Percentiles rank a stretch among this genome's conserved stretches.
Conservation (phyloP, 495 filamentous ascomycete genomes). For the Chaetomidium leptoderma region DNA sequence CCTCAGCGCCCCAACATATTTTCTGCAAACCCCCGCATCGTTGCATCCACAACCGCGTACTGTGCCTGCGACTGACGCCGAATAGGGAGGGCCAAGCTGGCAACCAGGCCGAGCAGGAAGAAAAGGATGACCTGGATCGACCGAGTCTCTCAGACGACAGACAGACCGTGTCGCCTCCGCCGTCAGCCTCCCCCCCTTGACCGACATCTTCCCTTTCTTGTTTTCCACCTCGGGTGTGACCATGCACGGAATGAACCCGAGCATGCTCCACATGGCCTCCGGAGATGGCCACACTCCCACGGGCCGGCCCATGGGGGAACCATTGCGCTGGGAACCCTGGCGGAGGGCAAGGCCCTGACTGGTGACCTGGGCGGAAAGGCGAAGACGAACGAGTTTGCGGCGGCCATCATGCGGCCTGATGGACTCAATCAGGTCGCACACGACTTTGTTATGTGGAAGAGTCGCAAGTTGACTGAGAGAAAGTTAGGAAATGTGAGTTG, state of each 20-base stretch:
- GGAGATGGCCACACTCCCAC: too few species aligned
- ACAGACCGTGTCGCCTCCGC: neutral
- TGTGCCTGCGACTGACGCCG: neutral
- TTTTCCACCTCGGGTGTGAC: too few species aligned
- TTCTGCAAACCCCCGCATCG: too few species aligned
- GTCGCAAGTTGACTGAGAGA: too few species aligned
- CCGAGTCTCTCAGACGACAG: neutral
- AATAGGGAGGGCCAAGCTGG: slow-evolving; percentile 7
- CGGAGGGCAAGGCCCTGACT: slow-evolving; percentile 92
- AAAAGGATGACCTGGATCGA: slow-evolving; percentile 9
- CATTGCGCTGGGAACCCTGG: too few species aligned
- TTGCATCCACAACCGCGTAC: neutral
- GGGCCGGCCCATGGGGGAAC: too few species aligned
- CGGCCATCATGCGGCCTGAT: slow-evolving; percentile 94
- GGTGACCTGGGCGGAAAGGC: slow-evolving; percentile 92
- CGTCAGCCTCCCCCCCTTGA: neutral
- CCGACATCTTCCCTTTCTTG: neutral
- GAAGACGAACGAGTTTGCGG: slow-evolving; percentile 86
- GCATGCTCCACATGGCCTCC: too few species aligned
- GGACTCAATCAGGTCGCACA: too few species aligned
- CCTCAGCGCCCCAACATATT: too few species aligned
- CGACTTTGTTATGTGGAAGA: too few species aligned
- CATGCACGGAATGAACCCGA: too few species aligned
- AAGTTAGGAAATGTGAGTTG: slow-evolving; percentile 27
- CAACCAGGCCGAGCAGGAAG: slow-evolving; percentile 12